A percentile compares a stretch with the other conserved stretches of the same genome.
phyloP scores from a whole-genome alignment of 306 rosid genomes.

The Lagenaria siceraria region DNA sequence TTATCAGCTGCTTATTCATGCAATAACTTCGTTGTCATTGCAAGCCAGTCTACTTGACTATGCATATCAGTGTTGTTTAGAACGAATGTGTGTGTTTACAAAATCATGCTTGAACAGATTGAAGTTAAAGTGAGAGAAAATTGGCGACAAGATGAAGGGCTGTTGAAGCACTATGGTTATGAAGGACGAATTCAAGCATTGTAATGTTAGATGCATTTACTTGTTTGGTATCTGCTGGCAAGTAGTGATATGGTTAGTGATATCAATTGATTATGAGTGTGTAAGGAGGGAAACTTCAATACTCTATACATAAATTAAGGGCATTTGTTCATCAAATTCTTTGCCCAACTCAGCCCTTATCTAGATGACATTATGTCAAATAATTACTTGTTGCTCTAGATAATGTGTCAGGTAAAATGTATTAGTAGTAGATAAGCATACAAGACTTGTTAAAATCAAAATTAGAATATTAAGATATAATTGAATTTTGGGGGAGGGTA shows the following conservation, averaged over 20 bases:
- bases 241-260: background rate
- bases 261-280: background rate
- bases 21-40: background rate
- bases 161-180: conserved; percentile 70
- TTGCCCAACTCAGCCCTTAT: too few relatives aligned
- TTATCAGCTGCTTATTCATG: background rate
- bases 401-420: too few relatives aligned
- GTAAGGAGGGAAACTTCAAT: too few relatives aligned
- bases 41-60: background rate
- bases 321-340: too few relatives aligned
- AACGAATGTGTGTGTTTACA: background rate
- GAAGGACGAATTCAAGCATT: conserved; percentile 64
- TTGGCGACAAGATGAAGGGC: conserved; percentile 89
- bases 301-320: too few relatives aligned
- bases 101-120: conserved; percentile 42
- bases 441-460: too few relatives aligned
- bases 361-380: too few relatives aligned
- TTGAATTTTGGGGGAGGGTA: too few relatives aligned
- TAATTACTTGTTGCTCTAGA: too few relatives aligned
- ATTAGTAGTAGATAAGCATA: too few relatives aligned
- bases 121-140: conserved; percentile 86
- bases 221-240: background rate
- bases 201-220: conserved; percentile 11
- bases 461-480: too few relatives aligned
- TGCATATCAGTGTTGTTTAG: background rate